Percentiles rank a stretch among this genome's conserved stretches.
Evolutionary conservation across 371 early-diverging fungal species (phyloP).

Genomic region (Umbelopsis sp.): DNA sequence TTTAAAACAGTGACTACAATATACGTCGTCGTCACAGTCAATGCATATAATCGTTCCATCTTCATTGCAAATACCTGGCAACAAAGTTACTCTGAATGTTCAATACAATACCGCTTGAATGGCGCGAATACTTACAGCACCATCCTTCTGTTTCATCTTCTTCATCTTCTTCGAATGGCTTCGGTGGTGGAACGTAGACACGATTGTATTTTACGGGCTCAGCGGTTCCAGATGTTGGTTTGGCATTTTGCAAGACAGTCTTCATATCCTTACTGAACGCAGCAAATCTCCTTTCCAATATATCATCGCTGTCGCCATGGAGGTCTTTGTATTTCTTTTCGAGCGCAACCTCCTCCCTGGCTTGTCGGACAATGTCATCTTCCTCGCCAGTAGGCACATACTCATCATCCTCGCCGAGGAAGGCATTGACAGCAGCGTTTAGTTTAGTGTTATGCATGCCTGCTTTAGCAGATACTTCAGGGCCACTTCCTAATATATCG

Average conservation of each 20-base stretch:
- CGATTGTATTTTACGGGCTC: conserved; percentile 1
- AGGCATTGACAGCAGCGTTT: conserved; percentile 24
- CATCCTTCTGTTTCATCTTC: conserved; percentile 60
- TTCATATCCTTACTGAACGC: conserved; percentile 33
- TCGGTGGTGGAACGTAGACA: conserved; percentile 54
- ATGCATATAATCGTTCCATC: conserved; percentile 61
- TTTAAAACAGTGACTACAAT: conserved; percentile 57
- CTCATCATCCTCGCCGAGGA: conserved; percentile 26
- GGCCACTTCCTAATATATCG: not conserved
- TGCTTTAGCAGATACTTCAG: conserved; percentile 6
- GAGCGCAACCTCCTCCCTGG: conserved; percentile 42
- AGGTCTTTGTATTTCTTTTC: conserved; percentile 47
- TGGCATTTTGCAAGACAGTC: conserved; percentile 13
- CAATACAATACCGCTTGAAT: not conserved
- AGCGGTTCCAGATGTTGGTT: conserved; percentile 1
- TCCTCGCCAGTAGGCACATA: conserved; percentile 34
- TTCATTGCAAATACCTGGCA: conserved; percentile 65
- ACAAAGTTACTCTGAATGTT: conserved; percentile 10
- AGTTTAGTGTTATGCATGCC: conserved; percentile 18
- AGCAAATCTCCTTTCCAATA: conserved; percentile 39
- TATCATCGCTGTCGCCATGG: conserved; percentile 36
- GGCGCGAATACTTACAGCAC: conserved; percentile 55
- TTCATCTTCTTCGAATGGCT: conserved; percentile 37
- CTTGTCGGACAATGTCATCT: conserved; percentile 36
- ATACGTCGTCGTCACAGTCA: conserved; percentile 62